These are phyloP conservation scores for Heterobasidion occidentale DNA, from an alignment of 1,284 basidiomycete species.

Conservation along the genomic window DNA sequence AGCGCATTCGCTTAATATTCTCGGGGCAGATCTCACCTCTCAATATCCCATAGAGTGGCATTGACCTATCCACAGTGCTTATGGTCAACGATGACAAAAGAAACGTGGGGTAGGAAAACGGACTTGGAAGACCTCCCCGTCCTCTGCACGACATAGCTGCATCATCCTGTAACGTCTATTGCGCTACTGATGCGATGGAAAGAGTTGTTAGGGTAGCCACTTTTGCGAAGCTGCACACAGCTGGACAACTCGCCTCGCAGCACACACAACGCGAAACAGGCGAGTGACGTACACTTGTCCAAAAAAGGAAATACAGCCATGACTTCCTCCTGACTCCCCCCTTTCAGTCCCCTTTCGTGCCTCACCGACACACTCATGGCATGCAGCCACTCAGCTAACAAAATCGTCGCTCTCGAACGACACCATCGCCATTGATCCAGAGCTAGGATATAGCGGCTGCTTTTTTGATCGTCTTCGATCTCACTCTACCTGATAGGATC, in stretches of 20 bases:
- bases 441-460: no score
- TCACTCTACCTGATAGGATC: no score
- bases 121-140: slow-evolving; percentile 51
- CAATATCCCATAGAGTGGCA: slow-evolving; percentile 62
- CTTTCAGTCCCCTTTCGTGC: no score
- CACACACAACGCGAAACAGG: background rate
- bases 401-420: no score
- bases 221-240: background rate
- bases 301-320: background rate
- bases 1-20: background rate
- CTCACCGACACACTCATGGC: no score
- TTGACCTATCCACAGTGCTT: slow-evolving; percentile 37
- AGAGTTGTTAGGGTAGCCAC: background rate
- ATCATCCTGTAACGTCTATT: slow-evolving; percentile 35
- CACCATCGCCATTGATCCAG: no score
- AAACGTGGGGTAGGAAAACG: slow-evolving; percentile 7
- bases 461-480: no score
- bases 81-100: background rate
- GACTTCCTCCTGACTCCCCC: no score
- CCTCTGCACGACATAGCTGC: slow-evolving; percentile 68
- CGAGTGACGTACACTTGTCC: background rate
- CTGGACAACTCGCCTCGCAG: background rate
- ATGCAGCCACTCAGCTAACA: no score
- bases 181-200: background rate
- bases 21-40: slow-evolving; percentile 37